Evolutionary conservation across 192 early-diverging fungal species (phyloP), one percentile per base, ranked within the genome.

Genomic region (Physocladia obscura): DNA sequence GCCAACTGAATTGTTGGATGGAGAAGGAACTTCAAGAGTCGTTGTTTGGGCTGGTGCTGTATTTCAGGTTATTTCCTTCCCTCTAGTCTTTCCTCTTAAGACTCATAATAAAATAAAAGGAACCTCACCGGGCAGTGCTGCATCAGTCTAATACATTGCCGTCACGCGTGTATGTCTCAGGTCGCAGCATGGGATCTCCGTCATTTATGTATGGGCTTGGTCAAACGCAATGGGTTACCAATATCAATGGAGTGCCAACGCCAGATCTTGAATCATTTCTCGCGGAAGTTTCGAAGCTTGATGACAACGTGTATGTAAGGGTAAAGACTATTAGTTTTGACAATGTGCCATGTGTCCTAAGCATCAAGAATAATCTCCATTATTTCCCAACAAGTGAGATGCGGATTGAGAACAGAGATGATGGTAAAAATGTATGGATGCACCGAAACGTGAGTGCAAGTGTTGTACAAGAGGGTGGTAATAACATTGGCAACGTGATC

Each of bases 41-140:
- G 75, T 97, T 35, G 79, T 86, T 19, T 97, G 94, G 94, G 88
- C 90, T 29, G 94, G 94, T 13, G 92, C 90, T 0, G 67, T 89
- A 22, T 83, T 94, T 52, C 90, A 93, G 82, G 77, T 60, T 19
- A 19, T 37, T 36, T 35, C n/a, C 62, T n/a, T 61, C 21, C 1
- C 27, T 49, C 37, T 21, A 54, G 0, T 51, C 0, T n/a, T n/a
- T 49, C 29, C 29, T n/a, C 47, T 64, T n/a, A 50, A 24, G 24
- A 49, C n/a, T 37, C 26, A 56, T 68, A 59, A 19, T 2, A 19
- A 29, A 30, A 36, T 50, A 37, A 52, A 57, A 76, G 64, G 80
- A 76, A 69, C 83, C 83, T 3, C 83, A 84, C 62, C 68, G 74
- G 4, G 83, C 83, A 0, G 78, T 76, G 2, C 72, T 77, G 21